Conservation (phyloP, 2,329 filamentous ascomycete genomes). For the Aspergillus persii region DNA sequence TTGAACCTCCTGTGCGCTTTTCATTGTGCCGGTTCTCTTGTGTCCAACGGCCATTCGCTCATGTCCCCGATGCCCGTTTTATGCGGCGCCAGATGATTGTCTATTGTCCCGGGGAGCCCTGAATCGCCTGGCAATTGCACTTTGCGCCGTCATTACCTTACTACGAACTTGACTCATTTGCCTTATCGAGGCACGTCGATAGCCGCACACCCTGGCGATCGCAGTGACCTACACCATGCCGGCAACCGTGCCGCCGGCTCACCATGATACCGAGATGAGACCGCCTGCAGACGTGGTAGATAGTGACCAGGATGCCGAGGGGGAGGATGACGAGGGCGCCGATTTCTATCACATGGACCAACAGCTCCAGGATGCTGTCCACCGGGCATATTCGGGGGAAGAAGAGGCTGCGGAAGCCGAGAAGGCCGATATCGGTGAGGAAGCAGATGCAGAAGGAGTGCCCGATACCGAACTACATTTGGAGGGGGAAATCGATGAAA, state of each 20-base stretch:
- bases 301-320: slow-evolving; percentile 45
- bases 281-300: slow-evolving; percentile 34
- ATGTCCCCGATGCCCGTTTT: slow-evolving; percentile 26
- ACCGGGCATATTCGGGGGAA: slow-evolving; percentile 35
- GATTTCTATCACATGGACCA: slow-evolving; percentile 42
- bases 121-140: slow-evolving; percentile 28
- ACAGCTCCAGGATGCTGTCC: slow-evolving; percentile 38
- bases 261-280: slow-evolving; percentile 34
- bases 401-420: slow-evolving; percentile 29
- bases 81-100: slow-evolving; percentile 27
- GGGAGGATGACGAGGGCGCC: slow-evolving; percentile 45
- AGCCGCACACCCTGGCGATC: slow-evolving; percentile 36
- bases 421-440: slow-evolving; percentile 28
- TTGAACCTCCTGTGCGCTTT: background rate
- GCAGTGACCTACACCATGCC: slow-evolving; percentile 40
- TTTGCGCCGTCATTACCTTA: slow-evolving; percentile 12
- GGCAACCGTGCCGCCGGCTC: slow-evolving; percentile 40
- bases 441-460: slow-evolving; percentile 32
- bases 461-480: slow-evolving; percentile 19
- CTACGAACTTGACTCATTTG: slow-evolving; percentile 2
- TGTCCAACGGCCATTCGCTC: slow-evolving; percentile 15
- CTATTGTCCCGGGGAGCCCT: slow-evolving; percentile 23
- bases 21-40: slow-evolving; percentile 7
- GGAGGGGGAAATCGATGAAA: slow-evolving; percentile 46
- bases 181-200: slow-evolving; percentile 8